These are phyloP conservation scores for Crucihimalaya himalaica DNA, from an alignment of 345 rosid species.

Conservation along the genomic window DNA sequence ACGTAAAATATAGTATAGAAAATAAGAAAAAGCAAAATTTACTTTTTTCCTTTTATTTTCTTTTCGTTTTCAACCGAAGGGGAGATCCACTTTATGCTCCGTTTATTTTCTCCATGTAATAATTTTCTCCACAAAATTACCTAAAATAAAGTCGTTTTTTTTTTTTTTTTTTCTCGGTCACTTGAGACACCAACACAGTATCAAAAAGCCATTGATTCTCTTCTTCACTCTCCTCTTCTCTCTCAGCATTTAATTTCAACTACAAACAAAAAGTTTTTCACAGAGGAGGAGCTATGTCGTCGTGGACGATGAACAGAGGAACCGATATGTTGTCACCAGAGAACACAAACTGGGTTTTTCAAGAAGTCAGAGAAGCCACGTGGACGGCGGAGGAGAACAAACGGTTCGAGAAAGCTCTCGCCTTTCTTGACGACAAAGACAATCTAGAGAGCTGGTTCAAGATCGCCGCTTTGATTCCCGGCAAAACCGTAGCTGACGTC, in stretches of 20 bases:
- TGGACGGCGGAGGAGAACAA: conserved; percentile 91
- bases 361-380: conserved; percentile 51
- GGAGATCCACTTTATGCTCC: conserved; percentile 37
- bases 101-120: conserved; percentile 32
- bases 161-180: conserved; percentile 9
- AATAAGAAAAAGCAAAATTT: conserved; percentile 18
- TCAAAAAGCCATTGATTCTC: conserved; percentile 19
- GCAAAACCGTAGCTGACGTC: conserved; percentile 76
- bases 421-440: conserved; percentile 70
- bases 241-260: background rate
- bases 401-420: conserved; percentile 81
- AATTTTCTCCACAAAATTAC: conserved; percentile 18
- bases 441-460: conserved; percentile 71
- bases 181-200: conserved; percentile 28
- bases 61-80: conserved; percentile 25
- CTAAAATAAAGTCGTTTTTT: conserved; percentile 17
- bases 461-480: conserved; percentile 77
- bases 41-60: conserved; percentile 9
- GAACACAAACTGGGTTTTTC: conserved; percentile 55
- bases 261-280: background rate
- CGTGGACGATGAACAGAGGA: conserved; percentile 38
- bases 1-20: conserved; percentile 21
- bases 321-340: conserved; percentile 55
- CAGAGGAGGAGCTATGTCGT: conserved; percentile 26
- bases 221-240: conserved; percentile 15